Evolutionary conservation across 2,329 filamentous ascomycete species (phyloP).

Genomic region (Hypomyces perniciosus): DNA sequence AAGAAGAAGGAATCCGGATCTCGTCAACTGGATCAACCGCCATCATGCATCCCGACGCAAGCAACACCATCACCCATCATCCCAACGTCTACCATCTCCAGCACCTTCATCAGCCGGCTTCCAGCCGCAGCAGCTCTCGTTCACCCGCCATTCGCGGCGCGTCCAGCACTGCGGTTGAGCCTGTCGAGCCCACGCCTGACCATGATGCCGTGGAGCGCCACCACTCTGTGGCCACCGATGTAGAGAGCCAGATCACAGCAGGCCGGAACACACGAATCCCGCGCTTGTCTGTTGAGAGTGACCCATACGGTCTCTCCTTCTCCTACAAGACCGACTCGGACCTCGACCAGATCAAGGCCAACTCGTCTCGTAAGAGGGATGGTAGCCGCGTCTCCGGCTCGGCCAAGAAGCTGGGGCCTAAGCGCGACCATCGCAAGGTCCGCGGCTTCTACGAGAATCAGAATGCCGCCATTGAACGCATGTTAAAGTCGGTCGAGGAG

Average conservation of each 20-base stretch:
- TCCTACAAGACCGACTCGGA: slow-evolving; percentile 73
- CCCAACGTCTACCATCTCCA: slow-evolving; percentile 40
- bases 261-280: slow-evolving; percentile 42
- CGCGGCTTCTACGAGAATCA: slow-evolving; percentile 82
- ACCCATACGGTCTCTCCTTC: slow-evolving; percentile 74
- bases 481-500: slow-evolving; percentile 89
- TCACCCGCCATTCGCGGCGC: slow-evolving; percentile 26
- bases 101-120: slow-evolving; percentile 23
- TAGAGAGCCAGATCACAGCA: slow-evolving; percentile 42
- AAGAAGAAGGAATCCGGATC: background rate
- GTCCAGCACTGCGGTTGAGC: slow-evolving; percentile 43
- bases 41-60: slow-evolving; percentile 37
- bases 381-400: slow-evolving; percentile 25
- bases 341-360: slow-evolving; percentile 71
- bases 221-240: slow-evolving; percentile 34
- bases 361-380: slow-evolving; percentile 70
- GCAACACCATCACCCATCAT: slow-evolving; percentile 37
- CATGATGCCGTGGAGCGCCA: slow-evolving; percentile 39
- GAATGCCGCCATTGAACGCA: slow-evolving; percentile 86
- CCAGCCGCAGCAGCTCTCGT: slow-evolving; percentile 23
- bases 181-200: slow-evolving; percentile 26
- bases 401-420: slow-evolving; percentile 18
- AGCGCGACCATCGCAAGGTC: slow-evolving; percentile 48
- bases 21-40: background rate
- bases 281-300: slow-evolving; percentile 57